Conservation (phyloP, 2,329 filamentous ascomycete species). For the Fusarium decemcellulare region DNA sequence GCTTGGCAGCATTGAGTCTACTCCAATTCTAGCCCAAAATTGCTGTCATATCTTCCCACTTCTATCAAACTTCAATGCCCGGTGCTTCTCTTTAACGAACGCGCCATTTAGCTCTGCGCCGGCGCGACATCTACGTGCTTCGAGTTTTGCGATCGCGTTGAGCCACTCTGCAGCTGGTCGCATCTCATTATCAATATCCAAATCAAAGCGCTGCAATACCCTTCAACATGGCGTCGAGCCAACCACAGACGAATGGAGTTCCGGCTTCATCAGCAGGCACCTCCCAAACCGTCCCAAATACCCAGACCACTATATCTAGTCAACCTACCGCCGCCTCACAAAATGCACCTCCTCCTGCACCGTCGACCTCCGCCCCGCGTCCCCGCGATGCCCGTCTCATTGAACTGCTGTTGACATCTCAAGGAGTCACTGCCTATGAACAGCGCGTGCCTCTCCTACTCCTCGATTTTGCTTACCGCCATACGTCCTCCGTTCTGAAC, state of each 20-base stretch:
- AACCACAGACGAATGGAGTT: constrained; percentile 69
- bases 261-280: constrained; percentile 56
- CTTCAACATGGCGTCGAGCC: constrained; percentile 53
- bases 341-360: constrained; percentile 46
- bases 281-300: constrained; percentile 55
- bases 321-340: constrained; percentile 45
- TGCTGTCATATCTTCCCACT: not conserved
- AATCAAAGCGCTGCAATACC: not conserved
- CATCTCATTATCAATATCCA: not conserved
- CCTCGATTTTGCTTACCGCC: constrained; percentile 89
- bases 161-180: constrained; percentile 6
- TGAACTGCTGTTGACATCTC: constrained; percentile 83
- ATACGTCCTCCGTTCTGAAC: constrained; percentile 79
- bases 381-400: constrained; percentile 86
- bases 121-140: constrained; percentile 9
- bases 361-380: constrained; percentile 64
- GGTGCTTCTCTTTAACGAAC: not conserved
- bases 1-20: not conserved
- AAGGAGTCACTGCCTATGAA: constrained; percentile 85
- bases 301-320: constrained; percentile 51
- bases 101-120: constrained; percentile 3
- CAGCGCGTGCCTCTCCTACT: constrained; percentile 86
- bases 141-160: constrained; percentile 13
- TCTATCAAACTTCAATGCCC: not conserved
- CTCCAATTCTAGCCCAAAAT: not conserved